Evolutionary conservation across 106 monocot species (phyloP).

Genomic region (Dendrobium chrysotoxum): DNA sequence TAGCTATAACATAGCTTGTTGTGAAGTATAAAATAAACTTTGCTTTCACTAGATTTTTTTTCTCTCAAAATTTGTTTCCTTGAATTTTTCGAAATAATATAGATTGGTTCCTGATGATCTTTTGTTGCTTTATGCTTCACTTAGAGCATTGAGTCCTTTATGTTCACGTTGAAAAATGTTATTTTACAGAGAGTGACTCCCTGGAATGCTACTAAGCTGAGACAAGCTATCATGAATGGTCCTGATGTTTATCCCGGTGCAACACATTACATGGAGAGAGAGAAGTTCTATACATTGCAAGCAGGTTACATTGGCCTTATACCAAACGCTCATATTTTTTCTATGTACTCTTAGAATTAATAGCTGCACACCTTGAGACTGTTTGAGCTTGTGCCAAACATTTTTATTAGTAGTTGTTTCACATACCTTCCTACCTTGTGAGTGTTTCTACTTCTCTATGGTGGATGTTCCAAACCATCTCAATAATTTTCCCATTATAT

Average conservation of each 20-base stretch:
- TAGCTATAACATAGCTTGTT: neutral
- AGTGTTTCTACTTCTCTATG: neutral
- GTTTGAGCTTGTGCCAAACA: neutral
- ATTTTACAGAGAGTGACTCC: constrained; percentile 90
- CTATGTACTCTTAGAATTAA: neutral
- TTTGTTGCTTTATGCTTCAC: neutral
- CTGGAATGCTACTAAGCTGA: constrained; percentile 73
- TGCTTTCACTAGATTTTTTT: neutral
- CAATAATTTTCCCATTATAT: neutral
- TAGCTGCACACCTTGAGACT: neutral
- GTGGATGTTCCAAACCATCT: neutral
- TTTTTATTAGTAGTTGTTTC: neutral
- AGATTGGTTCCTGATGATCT: neutral
- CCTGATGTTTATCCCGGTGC: constrained; percentile 81
- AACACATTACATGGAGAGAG: constrained; percentile 70
- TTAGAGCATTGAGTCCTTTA: neutral
- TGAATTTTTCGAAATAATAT: neutral
- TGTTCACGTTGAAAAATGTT: neutral
- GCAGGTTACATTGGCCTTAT: neutral
- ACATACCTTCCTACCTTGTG: neutral
- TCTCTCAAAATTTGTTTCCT: neutral
- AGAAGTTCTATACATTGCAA: constrained; percentile 41
- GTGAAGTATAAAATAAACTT: neutral
- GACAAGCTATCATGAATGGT: constrained; percentile 69
- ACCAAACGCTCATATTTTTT: neutral